Conservation (phyloP, 2,329 filamentous ascomycete species). For the Whalleya microplaca region DNA sequence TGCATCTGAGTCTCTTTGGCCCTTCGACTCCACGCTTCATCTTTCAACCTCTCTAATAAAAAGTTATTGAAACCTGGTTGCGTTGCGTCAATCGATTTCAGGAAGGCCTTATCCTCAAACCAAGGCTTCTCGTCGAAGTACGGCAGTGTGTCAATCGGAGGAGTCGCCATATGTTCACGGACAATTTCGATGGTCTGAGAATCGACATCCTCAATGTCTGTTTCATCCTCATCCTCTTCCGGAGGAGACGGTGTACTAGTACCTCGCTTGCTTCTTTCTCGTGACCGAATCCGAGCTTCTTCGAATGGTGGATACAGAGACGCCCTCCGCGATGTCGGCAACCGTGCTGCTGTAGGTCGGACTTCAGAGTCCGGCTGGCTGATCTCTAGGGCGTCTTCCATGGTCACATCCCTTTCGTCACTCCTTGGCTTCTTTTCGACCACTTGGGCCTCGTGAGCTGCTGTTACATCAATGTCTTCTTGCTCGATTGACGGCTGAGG, state of each 20-base stretch:
- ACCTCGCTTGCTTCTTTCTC: conserved; percentile 33
- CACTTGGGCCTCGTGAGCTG: conserved; percentile 6
- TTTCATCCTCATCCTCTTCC: conserved; percentile 56
- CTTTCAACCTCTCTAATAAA: conserved; percentile 49
- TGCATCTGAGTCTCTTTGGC: conserved; percentile 45
- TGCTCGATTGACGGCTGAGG: conserved; percentile 35
- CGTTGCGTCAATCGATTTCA: conserved; percentile 45
- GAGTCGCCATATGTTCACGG: conserved; percentile 57
- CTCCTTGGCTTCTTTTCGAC: conserved; percentile 26
- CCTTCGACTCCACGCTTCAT: conserved; percentile 43
- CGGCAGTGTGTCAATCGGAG: conserved; percentile 58
- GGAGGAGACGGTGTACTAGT: conserved; percentile 53
- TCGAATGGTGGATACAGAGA: conserved; percentile 32
- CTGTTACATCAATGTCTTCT: conserved; percentile 30
- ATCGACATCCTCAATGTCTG: conserved; percentile 59
- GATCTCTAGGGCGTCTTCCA: conserved; percentile 40
- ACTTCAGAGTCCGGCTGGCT: conserved; percentile 24
- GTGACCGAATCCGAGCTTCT: conserved; percentile 31
- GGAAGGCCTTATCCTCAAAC: conserved; percentile 51
- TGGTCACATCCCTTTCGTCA: conserved; percentile 39
- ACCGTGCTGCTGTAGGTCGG: conserved; percentile 16
- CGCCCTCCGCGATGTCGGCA: conserved; percentile 24
- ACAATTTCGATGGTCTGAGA: conserved; percentile 52
- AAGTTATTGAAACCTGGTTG: conserved; percentile 48
- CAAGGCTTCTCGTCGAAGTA: conserved; percentile 50